A percentile compares a stretch with the other conserved stretches of the same genome.
These are phyloP conservation scores for Fusarium tanahbumbuense DNA, from an alignment of 2,329 filamentous ascomycete genomes.

Conservation along the genomic window DNA sequence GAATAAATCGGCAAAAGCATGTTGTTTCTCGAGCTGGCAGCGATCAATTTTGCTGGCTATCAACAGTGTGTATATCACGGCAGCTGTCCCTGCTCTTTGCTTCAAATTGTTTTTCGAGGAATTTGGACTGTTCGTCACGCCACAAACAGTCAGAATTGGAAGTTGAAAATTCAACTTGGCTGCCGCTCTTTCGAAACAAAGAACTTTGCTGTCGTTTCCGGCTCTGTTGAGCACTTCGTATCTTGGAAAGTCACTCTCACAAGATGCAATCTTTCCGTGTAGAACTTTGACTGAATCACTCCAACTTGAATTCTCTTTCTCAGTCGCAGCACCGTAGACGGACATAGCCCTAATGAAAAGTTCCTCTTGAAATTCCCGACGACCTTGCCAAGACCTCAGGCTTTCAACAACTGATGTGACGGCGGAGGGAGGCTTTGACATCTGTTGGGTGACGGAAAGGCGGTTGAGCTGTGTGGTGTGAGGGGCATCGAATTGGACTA, in stretches of 20 bases:
- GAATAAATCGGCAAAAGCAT: accelerated
- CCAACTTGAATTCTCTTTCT: neutral
- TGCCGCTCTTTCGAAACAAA: neutral
- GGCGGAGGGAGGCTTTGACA: accelerated
- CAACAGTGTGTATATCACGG: neutral
- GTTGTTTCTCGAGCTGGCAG: accelerated
- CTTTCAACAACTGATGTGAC: accelerated
- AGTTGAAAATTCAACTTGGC: neutral
- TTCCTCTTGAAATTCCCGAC: neutral
- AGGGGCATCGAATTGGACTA: neutral
- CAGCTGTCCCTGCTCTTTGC: accelerated
- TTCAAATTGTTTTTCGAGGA: accelerated
- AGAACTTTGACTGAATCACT: neutral
- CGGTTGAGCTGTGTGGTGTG: accelerated
- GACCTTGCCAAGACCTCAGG: accelerated
- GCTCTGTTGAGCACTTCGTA: accelerated
- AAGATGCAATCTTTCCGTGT: neutral
- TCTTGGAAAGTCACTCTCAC: too few species aligned
- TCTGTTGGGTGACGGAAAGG: neutral
- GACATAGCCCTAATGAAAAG: neutral
- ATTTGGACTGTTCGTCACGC: accelerated
- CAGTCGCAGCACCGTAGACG: neutral
- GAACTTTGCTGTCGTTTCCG: accelerated
- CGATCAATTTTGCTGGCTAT: neutral
- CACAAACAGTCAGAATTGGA: neutral